Base-by-base conservation (phyloP, 768 basidiomycete species). In the Boletus reticulatus region DNA sequence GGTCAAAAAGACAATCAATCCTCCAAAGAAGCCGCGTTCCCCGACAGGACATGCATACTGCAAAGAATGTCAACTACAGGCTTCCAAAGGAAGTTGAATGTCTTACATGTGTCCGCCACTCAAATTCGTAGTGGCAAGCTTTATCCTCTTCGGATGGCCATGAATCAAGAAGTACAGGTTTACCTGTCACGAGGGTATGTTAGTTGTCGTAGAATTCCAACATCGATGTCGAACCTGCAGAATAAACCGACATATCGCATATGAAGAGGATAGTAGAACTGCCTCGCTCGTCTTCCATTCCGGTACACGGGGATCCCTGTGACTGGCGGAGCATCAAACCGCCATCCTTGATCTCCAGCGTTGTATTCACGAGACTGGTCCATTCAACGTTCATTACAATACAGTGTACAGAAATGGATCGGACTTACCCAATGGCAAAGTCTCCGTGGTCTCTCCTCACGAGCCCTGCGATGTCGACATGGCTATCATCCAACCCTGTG, bases 61-160 rank as follows among this genome's bases (percentile, higher is more conserved):
- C 9, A 7, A 17, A 24, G 20, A 17, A 24, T 1, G 20, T 68
- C 8, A 45, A 31, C 2, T 9, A 32, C 24, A 11, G 13, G 9
- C 3, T 11, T 3, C 24, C 14, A 29, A 56, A 6, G 32, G 22
- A 22, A 14, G 8, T 9, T 29, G 31, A n/a, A 27, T 22, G 29
- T 69, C 82, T 63, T 60, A 93, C 92, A 62, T 84, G 84, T 6
- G 89, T 93, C 52, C 80, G 76, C 93, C 93, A 95, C 73, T 94
- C 91, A 38, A 95, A 72, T 55, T 88, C 81, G 67, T 86, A 94
- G 13, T 84, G 80, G 68, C 93, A 95, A n/a, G 83, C 83, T 27
- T 65, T 66, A 10, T 85, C 80, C 34, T 87, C 84, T 16, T 82
- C 80, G 10, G 75, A 74, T 9, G 84, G 82, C 22, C 92, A 80